phyloP scores from a whole-genome alignment of 2,329 filamentous ascomycete species.

The Cercospora canescens region DNA sequence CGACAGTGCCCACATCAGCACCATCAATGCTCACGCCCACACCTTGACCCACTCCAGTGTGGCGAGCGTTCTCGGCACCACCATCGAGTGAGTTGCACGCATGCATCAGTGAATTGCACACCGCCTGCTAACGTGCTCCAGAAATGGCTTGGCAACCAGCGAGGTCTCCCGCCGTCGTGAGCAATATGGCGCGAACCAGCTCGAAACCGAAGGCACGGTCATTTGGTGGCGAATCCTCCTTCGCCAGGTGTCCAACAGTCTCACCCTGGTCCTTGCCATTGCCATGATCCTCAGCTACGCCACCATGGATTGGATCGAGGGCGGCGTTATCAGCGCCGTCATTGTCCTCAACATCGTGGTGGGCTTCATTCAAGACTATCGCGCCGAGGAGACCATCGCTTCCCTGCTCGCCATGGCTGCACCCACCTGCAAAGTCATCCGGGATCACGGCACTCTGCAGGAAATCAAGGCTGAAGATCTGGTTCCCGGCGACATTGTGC shows the following conservation, averaged over 20 bases:
- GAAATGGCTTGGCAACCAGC: constrained; percentile 26
- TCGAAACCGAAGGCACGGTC: constrained; percentile 31
- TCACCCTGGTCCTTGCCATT: constrained; percentile 51
- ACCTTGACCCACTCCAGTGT: constrained; percentile 21
- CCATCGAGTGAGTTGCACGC: constrained; percentile 21
- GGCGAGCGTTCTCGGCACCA: constrained; percentile 21
- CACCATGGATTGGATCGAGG: constrained; percentile 62
- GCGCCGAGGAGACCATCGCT: constrained; percentile 61
- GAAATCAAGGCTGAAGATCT: constrained; percentile 58
- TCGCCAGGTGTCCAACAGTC: constrained; percentile 40
- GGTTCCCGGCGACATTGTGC: constrained; percentile 67
- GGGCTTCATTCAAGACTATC: constrained; percentile 61
- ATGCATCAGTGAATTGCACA: background rate
- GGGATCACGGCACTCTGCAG: constrained; percentile 52
- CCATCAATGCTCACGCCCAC: constrained; percentile 25
- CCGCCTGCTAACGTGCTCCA: constrained; percentile 9
- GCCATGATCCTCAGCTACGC: constrained; percentile 60
- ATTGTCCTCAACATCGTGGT: constrained; percentile 60
- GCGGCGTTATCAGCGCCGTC: constrained; percentile 59
- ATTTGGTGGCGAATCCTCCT: constrained; percentile 36
- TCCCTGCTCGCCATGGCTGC: constrained; percentile 57
- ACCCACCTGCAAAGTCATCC: constrained; percentile 57
- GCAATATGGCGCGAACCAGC: constrained; percentile 33
- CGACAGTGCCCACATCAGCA: constrained; percentile 17
- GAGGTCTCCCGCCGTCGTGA: constrained; percentile 26